phyloP scores from a whole-genome alignment of 768 basidiomycete genomes.

The Tulasnella calospora region DNA sequence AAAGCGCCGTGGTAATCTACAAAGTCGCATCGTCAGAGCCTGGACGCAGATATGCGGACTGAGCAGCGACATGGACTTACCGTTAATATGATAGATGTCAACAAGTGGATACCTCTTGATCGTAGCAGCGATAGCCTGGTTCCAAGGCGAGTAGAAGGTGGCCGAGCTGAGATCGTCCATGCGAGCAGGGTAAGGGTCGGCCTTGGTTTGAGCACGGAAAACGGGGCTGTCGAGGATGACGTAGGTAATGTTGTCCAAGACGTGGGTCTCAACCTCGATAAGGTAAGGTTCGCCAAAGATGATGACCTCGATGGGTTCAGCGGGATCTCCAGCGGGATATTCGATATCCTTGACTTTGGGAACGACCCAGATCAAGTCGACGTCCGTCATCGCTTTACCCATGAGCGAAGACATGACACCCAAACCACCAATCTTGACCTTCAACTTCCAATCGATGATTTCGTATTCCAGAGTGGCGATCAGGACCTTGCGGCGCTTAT shows the following conservation, averaged over 20 bases:
- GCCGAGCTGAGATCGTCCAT: constrained; percentile 97
- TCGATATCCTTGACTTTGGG: constrained; percentile 94
- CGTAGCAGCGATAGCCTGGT: constrained; percentile 90
- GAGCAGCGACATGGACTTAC: not conserved
- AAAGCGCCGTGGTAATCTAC: constrained; percentile 87
- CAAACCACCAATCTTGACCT: constrained; percentile 95
- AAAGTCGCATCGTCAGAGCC: not conserved
- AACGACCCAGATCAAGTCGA: constrained; percentile 88
- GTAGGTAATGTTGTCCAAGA: constrained; percentile 91
- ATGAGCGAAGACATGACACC: constrained; percentile 97
- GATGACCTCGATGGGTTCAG: constrained; percentile 91
- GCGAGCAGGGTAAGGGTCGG: constrained; percentile 92
- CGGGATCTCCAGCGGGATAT: constrained; percentile 85
- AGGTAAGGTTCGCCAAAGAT: constrained; percentile 95
- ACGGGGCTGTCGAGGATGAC: constrained; percentile 92
- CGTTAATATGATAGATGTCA: constrained; percentile 90
- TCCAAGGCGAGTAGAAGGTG: constrained; percentile 98
- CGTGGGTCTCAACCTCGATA: constrained; percentile 91
- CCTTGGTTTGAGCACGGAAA: constrained; percentile 93
- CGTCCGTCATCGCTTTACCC: constrained; percentile 98
- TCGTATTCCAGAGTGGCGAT: constrained; percentile 94
- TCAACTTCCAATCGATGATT: constrained; percentile 94
- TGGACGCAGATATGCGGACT: not conserved
- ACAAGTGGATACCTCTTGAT: constrained; percentile 80
- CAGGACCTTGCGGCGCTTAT: constrained; percentile 84